Conservation (phyloP, 1,139 yeast species). For the Pichiaceae sp. region DNA sequence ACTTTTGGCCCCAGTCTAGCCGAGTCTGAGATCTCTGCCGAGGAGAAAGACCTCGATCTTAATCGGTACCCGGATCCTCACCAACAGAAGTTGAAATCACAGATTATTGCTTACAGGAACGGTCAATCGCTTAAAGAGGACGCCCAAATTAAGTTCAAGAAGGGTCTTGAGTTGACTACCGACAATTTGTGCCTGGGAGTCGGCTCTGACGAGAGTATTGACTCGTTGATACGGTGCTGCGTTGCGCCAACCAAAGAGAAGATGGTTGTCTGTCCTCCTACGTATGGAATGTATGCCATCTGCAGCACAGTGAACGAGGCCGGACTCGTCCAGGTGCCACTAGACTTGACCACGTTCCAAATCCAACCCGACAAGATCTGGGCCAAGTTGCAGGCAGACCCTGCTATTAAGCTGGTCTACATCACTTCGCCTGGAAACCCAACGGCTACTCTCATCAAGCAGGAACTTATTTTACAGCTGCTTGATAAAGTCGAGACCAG, state of each 20-base stretch:
- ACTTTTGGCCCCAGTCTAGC: constrained; percentile 80
- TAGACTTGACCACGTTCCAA: constrained; percentile 55
- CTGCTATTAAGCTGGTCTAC: constrained; percentile 62
- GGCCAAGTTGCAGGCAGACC: constrained; percentile 44
- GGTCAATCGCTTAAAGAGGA: constrained; percentile 17
- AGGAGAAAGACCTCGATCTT: constrained; percentile 41
- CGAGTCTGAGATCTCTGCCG: constrained; percentile 23
- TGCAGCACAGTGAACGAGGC: constrained; percentile 89
- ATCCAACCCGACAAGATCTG: constrained; percentile 51
- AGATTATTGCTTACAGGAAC: constrained; percentile 67
- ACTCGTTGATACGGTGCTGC: constrained; percentile 74
- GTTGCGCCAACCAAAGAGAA: constrained; percentile 81
- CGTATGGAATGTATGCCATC: constrained; percentile 94
- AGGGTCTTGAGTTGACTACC: constrained; percentile 32
- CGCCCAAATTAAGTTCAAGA: constrained; percentile 4
- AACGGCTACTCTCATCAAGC: constrained; percentile 60
- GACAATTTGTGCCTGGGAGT: constrained; percentile 87
- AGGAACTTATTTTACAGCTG: constrained; percentile 40
- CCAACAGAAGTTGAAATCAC: constrained; percentile 69
- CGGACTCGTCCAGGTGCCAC: constrained; percentile 63
- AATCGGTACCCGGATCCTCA: constrained; percentile 97
- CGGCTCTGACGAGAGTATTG: constrained; percentile 96
- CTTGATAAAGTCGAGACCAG: constrained; percentile 32
- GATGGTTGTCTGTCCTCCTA: constrained; percentile 83
- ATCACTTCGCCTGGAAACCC: constrained; percentile 99